Conservation (phyloP, 2,329 filamentous ascomycete genomes). For the Fusarium humuli region DNA sequence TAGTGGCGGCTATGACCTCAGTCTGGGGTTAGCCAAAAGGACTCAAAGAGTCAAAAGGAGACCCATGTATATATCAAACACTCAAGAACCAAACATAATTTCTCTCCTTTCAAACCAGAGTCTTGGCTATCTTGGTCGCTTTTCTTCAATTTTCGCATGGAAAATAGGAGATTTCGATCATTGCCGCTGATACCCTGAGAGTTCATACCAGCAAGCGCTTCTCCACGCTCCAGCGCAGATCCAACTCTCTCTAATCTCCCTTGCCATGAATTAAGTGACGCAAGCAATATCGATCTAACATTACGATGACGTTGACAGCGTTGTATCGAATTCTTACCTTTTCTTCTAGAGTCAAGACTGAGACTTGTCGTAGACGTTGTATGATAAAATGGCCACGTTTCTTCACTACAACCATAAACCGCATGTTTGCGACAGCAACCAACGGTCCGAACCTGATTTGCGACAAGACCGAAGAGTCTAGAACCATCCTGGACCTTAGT, state of each 20-base stretch:
- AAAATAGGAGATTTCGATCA: conserved; percentile 13
- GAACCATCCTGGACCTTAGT: background rate
- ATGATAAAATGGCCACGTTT: conserved; percentile 14
- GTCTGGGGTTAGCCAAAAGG: conserved; percentile 2
- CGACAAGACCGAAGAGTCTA: background rate
- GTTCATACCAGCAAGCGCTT: conserved; percentile 11
- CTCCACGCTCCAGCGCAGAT: conserved; percentile 18
- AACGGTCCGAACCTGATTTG: background rate
- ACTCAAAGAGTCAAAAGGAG: background rate
- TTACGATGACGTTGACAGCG: conserved; percentile 28
- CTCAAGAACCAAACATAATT: conserved; percentile 11
- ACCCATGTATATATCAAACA: conserved; percentile 20
- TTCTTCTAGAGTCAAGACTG: background rate
- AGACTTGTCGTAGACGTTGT: background rate
- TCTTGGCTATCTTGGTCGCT: background rate
- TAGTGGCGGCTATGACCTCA: conserved; percentile 31
- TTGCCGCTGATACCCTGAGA: conserved; percentile 3
- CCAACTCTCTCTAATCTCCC: conserved; percentile 15
- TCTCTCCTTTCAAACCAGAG: background rate
- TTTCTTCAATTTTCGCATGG: background rate
- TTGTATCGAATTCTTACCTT: conserved; percentile 13
- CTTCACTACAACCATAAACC: background rate
- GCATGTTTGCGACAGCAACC: background rate
- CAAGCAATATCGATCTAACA: conserved; percentile 29
- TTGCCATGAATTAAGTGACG: conserved; percentile 26